Evolutionary conservation across 1,284 basidiomycete genomes (phyloP).

Genomic region (Cutaneotrichosporon cyanovorans): DNA sequence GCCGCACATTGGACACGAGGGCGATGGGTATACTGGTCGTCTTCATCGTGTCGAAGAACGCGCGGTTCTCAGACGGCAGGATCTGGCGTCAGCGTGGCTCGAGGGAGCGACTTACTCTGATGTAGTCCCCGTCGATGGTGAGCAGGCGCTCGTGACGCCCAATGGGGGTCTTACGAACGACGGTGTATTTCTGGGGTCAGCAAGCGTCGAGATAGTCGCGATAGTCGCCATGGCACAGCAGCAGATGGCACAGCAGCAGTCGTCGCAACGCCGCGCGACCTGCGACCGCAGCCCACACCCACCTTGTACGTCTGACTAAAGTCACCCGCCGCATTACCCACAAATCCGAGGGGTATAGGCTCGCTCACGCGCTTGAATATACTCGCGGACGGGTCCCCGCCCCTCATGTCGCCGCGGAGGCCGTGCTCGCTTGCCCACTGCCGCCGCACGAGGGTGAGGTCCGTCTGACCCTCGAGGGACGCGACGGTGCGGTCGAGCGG

Average conservation of each 20-base stretch:
- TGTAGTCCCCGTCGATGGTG: constrained; percentile 90
- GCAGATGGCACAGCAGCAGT: background rate
- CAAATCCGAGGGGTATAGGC: constrained; percentile 53
- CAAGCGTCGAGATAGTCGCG: background rate
- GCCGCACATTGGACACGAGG: constrained; percentile 72
- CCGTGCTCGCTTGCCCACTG: constrained; percentile 60
- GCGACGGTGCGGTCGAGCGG: constrained; percentile 94
- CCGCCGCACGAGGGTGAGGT: constrained; percentile 74
- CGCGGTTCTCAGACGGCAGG: constrained; percentile 75
- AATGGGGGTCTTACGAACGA: constrained; percentile 91
- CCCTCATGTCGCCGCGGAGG: constrained; percentile 46
- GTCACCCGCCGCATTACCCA: constrained; percentile 56
- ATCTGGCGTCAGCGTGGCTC: constrained; percentile 52
- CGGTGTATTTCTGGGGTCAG: constrained; percentile 66
- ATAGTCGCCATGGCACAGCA: no score
- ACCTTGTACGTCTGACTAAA: constrained; percentile 66
- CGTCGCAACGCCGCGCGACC: background rate
- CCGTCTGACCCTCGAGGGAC: constrained; percentile 75
- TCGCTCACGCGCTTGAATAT: constrained; percentile 83
- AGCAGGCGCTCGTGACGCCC: constrained; percentile 83
- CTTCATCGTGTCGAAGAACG: constrained; percentile 77
- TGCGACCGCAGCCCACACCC: constrained; percentile 13
- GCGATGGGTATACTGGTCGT: constrained; percentile 90
- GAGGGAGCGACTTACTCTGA: constrained; percentile 60
- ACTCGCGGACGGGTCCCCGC: constrained; percentile 84